Base-by-base conservation (phyloP, 768 basidiomycete species). In the Lentinula guzmanii region DNA sequence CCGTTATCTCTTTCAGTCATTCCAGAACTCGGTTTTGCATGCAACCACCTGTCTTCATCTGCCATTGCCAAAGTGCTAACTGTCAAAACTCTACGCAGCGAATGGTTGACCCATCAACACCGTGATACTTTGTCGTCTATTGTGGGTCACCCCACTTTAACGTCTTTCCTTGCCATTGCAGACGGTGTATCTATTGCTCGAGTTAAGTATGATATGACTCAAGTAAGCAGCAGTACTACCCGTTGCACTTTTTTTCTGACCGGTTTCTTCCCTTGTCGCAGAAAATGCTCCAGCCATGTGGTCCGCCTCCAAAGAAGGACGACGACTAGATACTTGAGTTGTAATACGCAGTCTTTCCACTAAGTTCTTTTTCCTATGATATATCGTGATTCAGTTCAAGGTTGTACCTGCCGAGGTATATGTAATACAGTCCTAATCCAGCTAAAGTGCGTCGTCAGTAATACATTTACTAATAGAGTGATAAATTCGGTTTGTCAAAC, bases 91-190 rank as follows among this genome's bases (percentile, higher is more conserved):
- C 31, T 43, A 34, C 57, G 2, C 69, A 98, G 96, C 75, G 96
- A 98, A 70, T 98, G 96, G 96, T 75, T 96, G 51, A 97, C 94
- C 6, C 93, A 98, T 74, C 96, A 98, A 70, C 95, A 98, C 76
- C 87, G 96, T 45, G 96, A 98, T 72, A 95, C 94, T n/a, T 77
- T 93, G 63, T 78, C 95, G 24, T 90, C 95, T 8, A 95, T 98
- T 64, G 86, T 95, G 50, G 94, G 96, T 2, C 97, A 99, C 72
- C 83, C 93, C 3, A 82, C 91, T 0, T 76, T 99, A 60, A 77
- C 86, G 13, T 92, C 92, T 2, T 99, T 90, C 71, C 79, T 98
- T 51, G 87, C 95, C 1, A 86, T 98, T 68, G 95, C 95, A 13
- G 96, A 99, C 65, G 93, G 94, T 2, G 95, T 98, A 73, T 82